Evolutionary conservation across 2,329 filamentous ascomycete species (phyloP).

Genomic region (Lomentospora prolificans): DNA sequence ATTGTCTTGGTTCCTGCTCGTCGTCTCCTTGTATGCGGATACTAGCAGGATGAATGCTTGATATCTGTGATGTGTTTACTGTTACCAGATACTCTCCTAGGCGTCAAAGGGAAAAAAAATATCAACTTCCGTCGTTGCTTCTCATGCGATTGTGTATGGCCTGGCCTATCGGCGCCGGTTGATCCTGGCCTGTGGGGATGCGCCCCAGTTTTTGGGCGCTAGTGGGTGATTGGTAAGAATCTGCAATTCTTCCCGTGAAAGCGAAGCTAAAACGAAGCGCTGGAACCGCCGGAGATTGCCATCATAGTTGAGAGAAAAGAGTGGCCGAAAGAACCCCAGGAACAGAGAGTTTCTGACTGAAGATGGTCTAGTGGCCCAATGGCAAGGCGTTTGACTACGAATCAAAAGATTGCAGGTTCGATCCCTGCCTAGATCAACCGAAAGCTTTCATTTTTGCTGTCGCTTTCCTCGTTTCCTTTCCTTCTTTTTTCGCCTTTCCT

Average conservation of each 20-base stretch:
- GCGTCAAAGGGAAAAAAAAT: no score
- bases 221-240: no score
- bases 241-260: no score
- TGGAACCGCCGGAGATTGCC: neutral
- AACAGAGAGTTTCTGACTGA: constrained; percentile 2
- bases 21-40: neutral
- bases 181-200: no score
- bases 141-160: no score
- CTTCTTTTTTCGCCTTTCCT: neutral
- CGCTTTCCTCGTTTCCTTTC: constrained; percentile 11
- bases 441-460: neutral
- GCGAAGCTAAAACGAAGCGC: no score
- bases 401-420: constrained; percentile 4
- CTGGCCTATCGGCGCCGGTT: no score
- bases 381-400: constrained; percentile 4
- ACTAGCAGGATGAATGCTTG: no score
- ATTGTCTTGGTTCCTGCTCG: neutral
- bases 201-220: neutral
- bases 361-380: constrained; percentile 3
- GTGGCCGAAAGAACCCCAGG: neutral
- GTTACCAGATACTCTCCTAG: no score
- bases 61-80: no score
- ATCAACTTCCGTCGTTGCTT: no score
- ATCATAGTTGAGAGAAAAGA: neutral
- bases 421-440: constrained; percentile 1